Percentiles rank a stretch among this genome's conserved stretches.
Conservation (phyloP, 306 rosid genomes). For the Inga leiocalycina region DNA sequence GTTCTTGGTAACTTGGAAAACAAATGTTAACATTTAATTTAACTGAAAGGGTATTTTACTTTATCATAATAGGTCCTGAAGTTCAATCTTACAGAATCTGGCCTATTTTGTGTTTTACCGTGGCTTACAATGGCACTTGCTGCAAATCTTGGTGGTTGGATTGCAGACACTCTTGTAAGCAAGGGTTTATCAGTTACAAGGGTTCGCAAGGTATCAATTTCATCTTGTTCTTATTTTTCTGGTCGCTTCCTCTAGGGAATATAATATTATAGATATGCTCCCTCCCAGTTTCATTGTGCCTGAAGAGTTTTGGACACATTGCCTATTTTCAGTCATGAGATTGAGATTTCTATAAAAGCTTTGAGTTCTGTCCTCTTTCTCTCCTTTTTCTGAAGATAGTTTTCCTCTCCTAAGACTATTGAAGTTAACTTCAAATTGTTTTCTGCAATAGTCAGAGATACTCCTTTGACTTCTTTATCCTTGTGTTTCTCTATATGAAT, state of each 20-base stretch:
- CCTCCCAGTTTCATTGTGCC: background rate
- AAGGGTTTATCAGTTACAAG: slow-evolving; percentile 81
- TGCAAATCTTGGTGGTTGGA: slow-evolving; percentile 98
- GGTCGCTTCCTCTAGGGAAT: slow-evolving; percentile 5
- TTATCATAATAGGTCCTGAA: slow-evolving; percentile 77
- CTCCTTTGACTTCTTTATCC: slow-evolving; percentile 12
- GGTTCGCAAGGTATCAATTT: slow-evolving; percentile 84
- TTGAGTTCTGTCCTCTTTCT: background rate
- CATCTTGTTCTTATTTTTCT: slow-evolving; percentile 3
- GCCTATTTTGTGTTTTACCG: slow-evolving; percentile 84
- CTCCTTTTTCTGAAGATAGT: background rate
- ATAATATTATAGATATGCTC: background rate
- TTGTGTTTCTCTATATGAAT: background rate
- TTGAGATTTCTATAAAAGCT: background rate
- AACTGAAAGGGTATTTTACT: slow-evolving; percentile 25
- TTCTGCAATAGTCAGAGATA: background rate
- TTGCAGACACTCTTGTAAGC: slow-evolving; percentile 94
- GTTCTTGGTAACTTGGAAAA: slow-evolving; percentile 28
- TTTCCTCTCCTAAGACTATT: background rate
- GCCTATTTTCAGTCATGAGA: background rate
- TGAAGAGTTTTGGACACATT: slow-evolving; percentile 6
- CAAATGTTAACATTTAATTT: slow-evolving; percentile 15
- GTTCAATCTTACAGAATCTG: slow-evolving; percentile 98
- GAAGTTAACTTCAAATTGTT: background rate
- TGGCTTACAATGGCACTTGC: slow-evolving; percentile 97